These are phyloP conservation scores for Babesia divergens DNA, from an alignment of 169 alveolate species.

Conservation along the genomic window DNA sequence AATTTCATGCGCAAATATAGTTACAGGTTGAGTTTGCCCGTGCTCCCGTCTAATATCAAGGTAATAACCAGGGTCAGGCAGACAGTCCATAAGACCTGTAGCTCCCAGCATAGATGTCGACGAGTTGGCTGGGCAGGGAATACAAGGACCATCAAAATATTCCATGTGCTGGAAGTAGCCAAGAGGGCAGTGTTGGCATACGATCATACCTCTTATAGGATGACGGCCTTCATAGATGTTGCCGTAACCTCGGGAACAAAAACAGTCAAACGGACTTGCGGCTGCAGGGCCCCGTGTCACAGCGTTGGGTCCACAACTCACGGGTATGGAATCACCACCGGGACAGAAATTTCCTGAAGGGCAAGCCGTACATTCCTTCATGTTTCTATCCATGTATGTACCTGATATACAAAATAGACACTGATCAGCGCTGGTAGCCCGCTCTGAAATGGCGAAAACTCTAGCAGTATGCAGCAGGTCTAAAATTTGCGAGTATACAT, in stretches of 20 bases:
- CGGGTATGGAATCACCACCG: constrained; percentile 47
- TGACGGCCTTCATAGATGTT: constrained; percentile 39
- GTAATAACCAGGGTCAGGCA: constrained; percentile 69
- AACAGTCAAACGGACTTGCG: constrained; percentile 60
- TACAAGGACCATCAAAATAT: constrained; percentile 58
- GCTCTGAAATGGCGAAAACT: not conserved
- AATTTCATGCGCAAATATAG: not conserved
- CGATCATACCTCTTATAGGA: constrained; percentile 43
- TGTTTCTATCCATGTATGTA: constrained; percentile 22
- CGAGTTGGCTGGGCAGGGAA: constrained; percentile 74
- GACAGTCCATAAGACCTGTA: constrained; percentile 60
- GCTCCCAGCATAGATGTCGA: constrained; percentile 56
- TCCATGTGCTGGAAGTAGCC: constrained; percentile 71
- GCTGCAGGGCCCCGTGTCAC: not conserved
- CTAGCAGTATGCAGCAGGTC: not conserved
- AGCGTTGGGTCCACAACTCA: constrained; percentile 50
- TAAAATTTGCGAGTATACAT: not conserved
- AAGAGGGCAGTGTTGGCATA: constrained; percentile 67
- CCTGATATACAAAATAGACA: constrained; percentile 57
- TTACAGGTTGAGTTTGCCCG: not conserved
- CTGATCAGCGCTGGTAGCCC: not conserved
- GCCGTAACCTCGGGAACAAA: constrained; percentile 71
- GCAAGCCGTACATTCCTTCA: constrained; percentile 36
- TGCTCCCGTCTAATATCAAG: not conserved
- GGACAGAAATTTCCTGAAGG: constrained; percentile 57